Percentiles rank a stretch among this genome's conserved stretches.
These are phyloP conservation scores for Meira miltonrushii DNA, from an alignment of 1,284 basidiomycete genomes.

Conservation along the genomic window DNA sequence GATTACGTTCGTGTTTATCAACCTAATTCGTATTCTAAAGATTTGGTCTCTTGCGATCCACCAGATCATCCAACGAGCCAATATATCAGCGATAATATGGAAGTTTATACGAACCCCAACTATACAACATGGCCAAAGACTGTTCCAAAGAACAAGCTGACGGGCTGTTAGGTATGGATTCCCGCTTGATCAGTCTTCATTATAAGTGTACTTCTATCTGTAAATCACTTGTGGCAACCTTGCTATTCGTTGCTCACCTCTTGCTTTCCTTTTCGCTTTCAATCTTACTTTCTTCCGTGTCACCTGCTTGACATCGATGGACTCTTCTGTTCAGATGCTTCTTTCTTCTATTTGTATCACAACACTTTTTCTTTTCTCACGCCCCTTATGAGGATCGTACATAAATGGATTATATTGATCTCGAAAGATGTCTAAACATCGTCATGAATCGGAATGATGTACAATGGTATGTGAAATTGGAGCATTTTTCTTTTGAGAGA, in stretches of 20 bases:
- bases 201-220: not conserved
- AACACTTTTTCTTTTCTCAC: not conserved
- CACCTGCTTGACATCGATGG: not conserved
- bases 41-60: constrained; percentile 38
- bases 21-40: constrained; percentile 15
- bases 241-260: not conserved
- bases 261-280: not conserved
- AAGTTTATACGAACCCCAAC: constrained; percentile 47
- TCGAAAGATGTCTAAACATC: too few species aligned
- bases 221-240: not conserved
- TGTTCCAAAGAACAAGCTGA: constrained; percentile 42
- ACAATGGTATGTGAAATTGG: too few species aligned
- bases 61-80: constrained; percentile 41
- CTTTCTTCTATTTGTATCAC: not conserved
- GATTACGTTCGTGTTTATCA: constrained; percentile 49
- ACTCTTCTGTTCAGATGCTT: not conserved
- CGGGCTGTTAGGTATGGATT: constrained; percentile 19
- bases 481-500: not conserved
- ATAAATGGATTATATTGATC: too few species aligned
- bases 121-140: constrained; percentile 32
- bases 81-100: constrained; percentile 43
- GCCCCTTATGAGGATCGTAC: not conserved
- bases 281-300: not conserved
- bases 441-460: too few species aligned
- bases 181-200: not conserved